Evolutionary conservation across 345 rosid genomes (phyloP).

Genomic region (Eucalyptus virginea): DNA sequence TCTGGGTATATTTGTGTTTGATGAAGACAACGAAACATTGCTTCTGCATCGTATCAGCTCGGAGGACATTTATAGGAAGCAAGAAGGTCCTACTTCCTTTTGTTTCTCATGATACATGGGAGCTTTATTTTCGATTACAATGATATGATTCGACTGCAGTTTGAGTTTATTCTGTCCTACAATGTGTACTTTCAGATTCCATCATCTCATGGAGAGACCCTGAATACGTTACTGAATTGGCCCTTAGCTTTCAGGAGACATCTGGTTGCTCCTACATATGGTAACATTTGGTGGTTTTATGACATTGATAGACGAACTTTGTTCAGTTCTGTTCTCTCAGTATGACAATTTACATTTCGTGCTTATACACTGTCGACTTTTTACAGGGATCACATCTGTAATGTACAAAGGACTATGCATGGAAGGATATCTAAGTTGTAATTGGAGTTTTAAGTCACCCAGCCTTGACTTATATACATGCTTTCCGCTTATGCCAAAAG

Average conservation of each 20-base stretch:
- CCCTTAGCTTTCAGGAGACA: conserved; percentile 94
- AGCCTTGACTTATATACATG: background rate
- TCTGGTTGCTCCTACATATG: conserved; percentile 93
- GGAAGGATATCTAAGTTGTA: background rate
- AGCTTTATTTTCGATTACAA: background rate
- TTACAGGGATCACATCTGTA: conserved; percentile 79
- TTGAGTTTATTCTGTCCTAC: background rate
- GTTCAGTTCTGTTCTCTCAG: background rate
- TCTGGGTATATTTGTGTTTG: conserved; percentile 59
- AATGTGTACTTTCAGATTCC: conserved; percentile 40
- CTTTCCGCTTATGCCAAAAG: background rate
- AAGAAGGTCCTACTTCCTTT: conserved; percentile 58
- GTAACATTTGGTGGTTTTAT: conserved; percentile 8
- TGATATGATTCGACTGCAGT: background rate
- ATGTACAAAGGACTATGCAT: conserved; percentile 75
- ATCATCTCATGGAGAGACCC: conserved; percentile 99
- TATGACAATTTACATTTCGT: background rate
- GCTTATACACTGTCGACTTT: background rate
- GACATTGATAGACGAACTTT: background rate
- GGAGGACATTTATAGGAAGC: conserved; percentile 78
- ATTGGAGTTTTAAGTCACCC: background rate
- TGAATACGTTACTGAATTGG: conserved; percentile 77
- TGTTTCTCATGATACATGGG: background rate
- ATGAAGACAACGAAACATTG: conserved; percentile 72
- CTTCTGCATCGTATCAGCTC: conserved; percentile 72